Evolutionary conservation across 805 yeast genomes (phyloP).

Genomic region (Monosporozyma unispora): DNA sequence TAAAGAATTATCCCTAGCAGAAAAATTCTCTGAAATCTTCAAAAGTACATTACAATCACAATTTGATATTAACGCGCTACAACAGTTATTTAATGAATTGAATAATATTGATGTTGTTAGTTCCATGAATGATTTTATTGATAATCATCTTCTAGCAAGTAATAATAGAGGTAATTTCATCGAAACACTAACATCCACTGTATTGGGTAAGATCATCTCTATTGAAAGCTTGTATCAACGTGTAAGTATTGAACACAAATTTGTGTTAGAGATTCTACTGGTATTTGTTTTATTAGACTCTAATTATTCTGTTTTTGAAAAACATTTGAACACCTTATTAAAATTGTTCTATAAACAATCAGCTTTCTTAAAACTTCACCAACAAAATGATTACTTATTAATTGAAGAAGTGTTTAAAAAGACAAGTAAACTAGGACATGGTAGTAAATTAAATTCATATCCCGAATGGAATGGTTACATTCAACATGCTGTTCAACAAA

Average conservation of each 20-base stretch:
- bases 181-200: conserved; percentile 19
- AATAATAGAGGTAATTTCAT: conserved; percentile 10
- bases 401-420: conserved; percentile 13
- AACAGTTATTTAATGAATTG: conserved; percentile 34
- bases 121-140: conserved; percentile 32
- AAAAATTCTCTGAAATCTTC: conserved; percentile 32
- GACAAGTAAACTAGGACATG: conserved; percentile 19
- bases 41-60: conserved; percentile 33
- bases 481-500: conserved; percentile 8
- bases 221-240: conserved; percentile 25
- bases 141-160: conserved; percentile 15
- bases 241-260: conserved; percentile 23
- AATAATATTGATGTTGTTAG: conserved; percentile 32
- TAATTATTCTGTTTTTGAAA: conserved; percentile 23
- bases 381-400: conserved; percentile 17
- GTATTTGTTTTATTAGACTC: conserved; percentile 33
- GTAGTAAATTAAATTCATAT: conserved; percentile 20
- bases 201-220: conserved; percentile 16
- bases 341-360: conserved; percentile 21
- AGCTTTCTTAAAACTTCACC: conserved; percentile 19
- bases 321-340: conserved; percentile 16
- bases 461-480: conserved; percentile 17
- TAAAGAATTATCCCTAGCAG: conserved; percentile 26
- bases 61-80: conserved; percentile 33
- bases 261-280: conserved; percentile 29